Evolutionary conservation across 371 early-diverging fungal species (phyloP), one percentile per base, ranked within the genome.

Genomic region (Zychaea mexicana): DNA sequence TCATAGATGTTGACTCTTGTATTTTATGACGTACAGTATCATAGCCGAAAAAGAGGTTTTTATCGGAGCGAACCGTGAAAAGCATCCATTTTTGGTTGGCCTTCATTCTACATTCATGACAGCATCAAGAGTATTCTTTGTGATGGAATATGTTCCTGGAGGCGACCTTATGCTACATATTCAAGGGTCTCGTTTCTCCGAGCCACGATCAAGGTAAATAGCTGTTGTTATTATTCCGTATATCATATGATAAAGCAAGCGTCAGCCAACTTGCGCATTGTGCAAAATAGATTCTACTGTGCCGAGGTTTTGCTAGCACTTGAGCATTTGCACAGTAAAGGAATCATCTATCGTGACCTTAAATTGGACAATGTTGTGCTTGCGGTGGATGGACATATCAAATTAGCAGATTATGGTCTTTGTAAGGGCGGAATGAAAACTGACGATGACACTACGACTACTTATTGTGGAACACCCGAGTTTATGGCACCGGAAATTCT

Each of bases 121-220:
- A 2, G 90, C 94, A 57, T 91, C 92, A 30, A 87, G 98, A 38
- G 83, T 99, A 28, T 98, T 95, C 82, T 96, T 99, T 78, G 98
- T 99, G 13, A 98, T 99, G 98, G 99, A 99, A 70, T 99, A 98
- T 83, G 92, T 99, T 15, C 85, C 88, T 28, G 99, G 99, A 62
- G 99, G 99, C 61, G 99, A 99, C 81, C 78, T 99, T 73, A 98
- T 99, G 97, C 91, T 92, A 83, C 97, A 96, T 77, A 97, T 96
- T 57, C 96, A 91, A 73, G 88, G 91, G 53, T 88, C 90, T 64
- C 89, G 88, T 64, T 95, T 95, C 65, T 85, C 92, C 32, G 94
- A 96, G 74, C 78, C 89, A 45, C 87, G 94, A 60, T 95, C 98
- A 57, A 94, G 90, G 83, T 83, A 76, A 63, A 22, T 22, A 38